phyloP scores from a whole-genome alignment of 345 rosid species.

The Salix koriyanagi region DNA sequence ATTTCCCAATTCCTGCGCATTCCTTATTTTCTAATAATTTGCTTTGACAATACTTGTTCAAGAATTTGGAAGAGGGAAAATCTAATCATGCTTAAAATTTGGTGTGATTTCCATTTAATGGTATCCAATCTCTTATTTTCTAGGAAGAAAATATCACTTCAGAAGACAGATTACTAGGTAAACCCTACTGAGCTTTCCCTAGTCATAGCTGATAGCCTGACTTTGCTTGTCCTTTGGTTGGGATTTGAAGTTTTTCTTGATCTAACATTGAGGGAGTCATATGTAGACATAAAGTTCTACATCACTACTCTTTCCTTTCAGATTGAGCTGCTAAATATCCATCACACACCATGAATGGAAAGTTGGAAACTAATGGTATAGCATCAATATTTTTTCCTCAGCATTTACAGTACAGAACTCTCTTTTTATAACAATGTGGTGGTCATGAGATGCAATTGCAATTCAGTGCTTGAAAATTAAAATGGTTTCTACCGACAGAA shows the following conservation, averaged over 20 bases:
- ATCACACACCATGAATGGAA: conserved; percentile 6
- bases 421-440: neutral
- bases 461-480: neutral
- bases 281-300: neutral
- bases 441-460: neutral
- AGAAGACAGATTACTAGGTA: neutral
- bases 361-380: neutral
- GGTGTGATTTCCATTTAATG: neutral
- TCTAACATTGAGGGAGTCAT: neutral
- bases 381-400: neutral
- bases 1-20: conserved; percentile 14
- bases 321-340: neutral
- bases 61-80: neutral
- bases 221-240: conserved; percentile 2
- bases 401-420: neutral
- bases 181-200: neutral
- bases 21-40: neutral
- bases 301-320: neutral
- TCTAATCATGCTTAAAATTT: neutral
- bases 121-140: neutral
- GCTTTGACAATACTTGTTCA: neutral
- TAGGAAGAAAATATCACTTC: neutral
- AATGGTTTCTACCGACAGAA: neutral
- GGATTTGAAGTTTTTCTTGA: conserved; percentile 1
- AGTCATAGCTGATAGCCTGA: neutral